phyloP scores from a whole-genome alignment of 768 basidiomycete species.

The Kondoa malvinella region DNA sequence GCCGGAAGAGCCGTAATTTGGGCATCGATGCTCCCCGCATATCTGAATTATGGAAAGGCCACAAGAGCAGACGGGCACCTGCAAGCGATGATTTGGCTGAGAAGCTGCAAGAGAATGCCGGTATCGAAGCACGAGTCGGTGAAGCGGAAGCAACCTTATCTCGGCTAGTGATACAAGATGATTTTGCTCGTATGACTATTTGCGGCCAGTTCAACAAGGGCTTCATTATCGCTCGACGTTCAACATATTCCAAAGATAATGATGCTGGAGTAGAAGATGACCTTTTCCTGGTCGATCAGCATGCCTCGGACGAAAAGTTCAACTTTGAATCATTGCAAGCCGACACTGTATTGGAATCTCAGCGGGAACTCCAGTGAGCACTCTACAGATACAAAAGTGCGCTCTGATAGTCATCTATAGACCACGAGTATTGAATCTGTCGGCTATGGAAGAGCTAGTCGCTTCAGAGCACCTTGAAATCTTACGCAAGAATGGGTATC shows the following conservation, averaged over 20 bases:
- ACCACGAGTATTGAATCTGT: slow-evolving; percentile 58
- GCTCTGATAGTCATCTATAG: slow-evolving; percentile 36
- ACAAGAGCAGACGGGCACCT: no score
- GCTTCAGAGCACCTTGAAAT: slow-evolving; percentile 75
- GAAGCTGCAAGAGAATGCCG: no score
- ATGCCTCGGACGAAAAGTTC: slow-evolving; percentile 95
- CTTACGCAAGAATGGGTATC: slow-evolving; percentile 73
- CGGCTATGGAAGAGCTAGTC: slow-evolving; percentile 73
- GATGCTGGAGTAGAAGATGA: slow-evolving; percentile 40
- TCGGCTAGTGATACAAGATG: slow-evolving; percentile 66
- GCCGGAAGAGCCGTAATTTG: no score
- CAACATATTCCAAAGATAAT: slow-evolving; percentile 11
- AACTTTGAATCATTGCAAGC: slow-evolving; percentile 88
- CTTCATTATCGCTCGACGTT: slow-evolving; percentile 69
- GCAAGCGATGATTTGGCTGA: no score
- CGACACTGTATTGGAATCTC: slow-evolving; percentile 75
- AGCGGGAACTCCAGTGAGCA: slow-evolving; percentile 32
- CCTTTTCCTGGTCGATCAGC: slow-evolving; percentile 90
- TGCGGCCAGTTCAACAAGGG: slow-evolving; percentile 91
- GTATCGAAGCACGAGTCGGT: slow-evolving; percentile 29
- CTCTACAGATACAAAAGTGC: not conserved
- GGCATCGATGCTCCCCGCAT: no score
- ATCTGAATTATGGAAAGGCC: no score
- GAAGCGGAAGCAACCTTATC: slow-evolving; percentile 50
- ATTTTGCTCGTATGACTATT: slow-evolving; percentile 68